These are phyloP conservation scores for Sphaceloma murrayae DNA, from an alignment of 2,329 filamentous ascomycete genomes.

Conservation along the genomic window DNA sequence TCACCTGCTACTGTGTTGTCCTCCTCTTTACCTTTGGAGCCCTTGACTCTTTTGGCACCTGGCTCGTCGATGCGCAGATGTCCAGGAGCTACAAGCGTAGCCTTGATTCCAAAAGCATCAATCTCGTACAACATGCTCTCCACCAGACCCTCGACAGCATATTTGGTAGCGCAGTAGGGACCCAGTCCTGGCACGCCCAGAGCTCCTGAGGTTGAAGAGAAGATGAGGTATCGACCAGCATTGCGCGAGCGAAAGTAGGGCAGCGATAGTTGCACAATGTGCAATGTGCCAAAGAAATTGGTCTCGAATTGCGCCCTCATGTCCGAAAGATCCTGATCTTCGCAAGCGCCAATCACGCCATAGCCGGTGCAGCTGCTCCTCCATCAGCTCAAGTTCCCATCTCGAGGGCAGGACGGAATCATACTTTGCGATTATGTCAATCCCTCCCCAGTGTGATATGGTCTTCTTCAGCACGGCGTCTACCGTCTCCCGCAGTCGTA, in stretches of 20 bases:
- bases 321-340: conserved; percentile 93
- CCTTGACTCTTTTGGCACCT: conserved; percentile 13
- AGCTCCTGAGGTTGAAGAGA: conserved; percentile 84
- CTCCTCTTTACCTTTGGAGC: conserved; percentile 25
- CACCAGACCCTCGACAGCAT: conserved; percentile 88
- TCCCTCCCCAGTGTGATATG: conserved; percentile 60
- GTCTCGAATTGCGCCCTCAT: conserved; percentile 94
- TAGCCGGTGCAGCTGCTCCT: conserved; percentile 67
- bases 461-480: conserved; percentile 58
- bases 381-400: not conserved
- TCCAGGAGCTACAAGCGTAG: conserved; percentile 84
- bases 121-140: conserved; percentile 97
- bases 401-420: conserved; percentile 15
- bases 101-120: conserved; percentile 83
- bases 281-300: conserved; percentile 90
- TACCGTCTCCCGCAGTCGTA: conserved; percentile 72
- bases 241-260: conserved; percentile 62
- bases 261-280: conserved; percentile 82
- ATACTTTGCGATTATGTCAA: conserved; percentile 79
- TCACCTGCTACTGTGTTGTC: conserved; percentile 26
- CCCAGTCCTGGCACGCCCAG: conserved; percentile 89
- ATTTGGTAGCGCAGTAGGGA: conserved; percentile 94
- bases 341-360: conserved; percentile 88
- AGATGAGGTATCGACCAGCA: conserved; percentile 77
- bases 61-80: conserved; percentile 75